These are phyloP conservation scores for Apiospora sp. DNA, from an alignment of 2,329 filamentous ascomycete species.

Conservation along the genomic window DNA sequence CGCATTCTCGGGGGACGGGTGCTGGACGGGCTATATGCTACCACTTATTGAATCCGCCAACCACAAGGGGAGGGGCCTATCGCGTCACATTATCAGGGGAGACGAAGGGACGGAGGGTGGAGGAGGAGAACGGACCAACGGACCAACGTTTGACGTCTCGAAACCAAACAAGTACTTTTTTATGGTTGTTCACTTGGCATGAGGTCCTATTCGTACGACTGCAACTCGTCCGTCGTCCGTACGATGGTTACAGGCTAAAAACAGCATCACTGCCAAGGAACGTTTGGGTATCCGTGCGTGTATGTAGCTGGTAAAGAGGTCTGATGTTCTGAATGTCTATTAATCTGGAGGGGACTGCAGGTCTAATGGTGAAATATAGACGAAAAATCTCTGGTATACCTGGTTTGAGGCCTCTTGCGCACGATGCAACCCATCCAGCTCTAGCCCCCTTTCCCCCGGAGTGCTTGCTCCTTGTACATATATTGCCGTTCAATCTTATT, in stretches of 20 bases:
- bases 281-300: neutral
- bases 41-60: conserved; percentile 14
- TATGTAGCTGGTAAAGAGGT: neutral
- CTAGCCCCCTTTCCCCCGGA: neutral
- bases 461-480: neutral
- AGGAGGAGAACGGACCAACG: neutral
- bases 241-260: neutral
- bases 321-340: neutral
- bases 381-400: neutral
- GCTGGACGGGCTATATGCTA: neutral
- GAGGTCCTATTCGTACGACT: conserved; percentile 1
- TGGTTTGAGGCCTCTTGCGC: neutral
- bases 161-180: conserved; percentile 14
- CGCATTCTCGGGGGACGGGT: neutral
- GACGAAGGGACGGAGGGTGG: neutral
- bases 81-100: neutral
- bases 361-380: neutral
- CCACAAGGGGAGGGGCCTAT: neutral
- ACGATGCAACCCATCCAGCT: neutral
- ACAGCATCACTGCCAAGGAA: neutral
- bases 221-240: neutral
- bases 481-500: neutral
- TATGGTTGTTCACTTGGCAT: neutral
- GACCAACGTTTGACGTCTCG: neutral
- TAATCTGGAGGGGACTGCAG: neutral